Percentiles rank a stretch among this genome's conserved stretches.
These are phyloP conservation scores for Sarocladiaceae sp. DNA, from an alignment of 2,329 filamentous ascomycete species.

Conservation along the genomic window DNA sequence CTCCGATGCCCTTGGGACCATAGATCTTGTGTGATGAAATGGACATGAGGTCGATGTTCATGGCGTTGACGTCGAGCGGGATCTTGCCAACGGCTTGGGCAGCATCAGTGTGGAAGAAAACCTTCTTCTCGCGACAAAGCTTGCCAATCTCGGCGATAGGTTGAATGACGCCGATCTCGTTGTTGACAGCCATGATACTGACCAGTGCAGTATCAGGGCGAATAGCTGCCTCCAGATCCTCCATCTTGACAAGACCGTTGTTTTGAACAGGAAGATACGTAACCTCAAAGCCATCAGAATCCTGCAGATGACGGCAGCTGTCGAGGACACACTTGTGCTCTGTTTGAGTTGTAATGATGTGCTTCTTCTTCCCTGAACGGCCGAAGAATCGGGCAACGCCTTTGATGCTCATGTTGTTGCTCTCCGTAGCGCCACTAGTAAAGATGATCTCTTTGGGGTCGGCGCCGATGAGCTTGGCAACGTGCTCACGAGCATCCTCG, in stretches of 20 bases:
- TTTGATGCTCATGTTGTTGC: constrained; percentile 99
- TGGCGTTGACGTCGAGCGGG: constrained; percentile 89
- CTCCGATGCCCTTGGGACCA: constrained; percentile 92
- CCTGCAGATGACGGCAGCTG: constrained; percentile 92
- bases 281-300: constrained; percentile 82
- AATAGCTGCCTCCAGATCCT: constrained; percentile 81
- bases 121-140: constrained; percentile 82
- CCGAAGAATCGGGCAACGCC: constrained; percentile 95
- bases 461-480: constrained; percentile 83
- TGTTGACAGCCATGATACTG: constrained; percentile 98
- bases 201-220: constrained; percentile 86
- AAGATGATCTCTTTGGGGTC: constrained; percentile 98
- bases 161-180: constrained; percentile 99
- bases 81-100: constrained; percentile 99
- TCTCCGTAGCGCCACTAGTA: constrained; percentile 95
- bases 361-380: constrained; percentile 90
- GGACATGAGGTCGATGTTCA: constrained; percentile 98
- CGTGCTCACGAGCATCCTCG: constrained; percentile 75
- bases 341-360: constrained; percentile 95
- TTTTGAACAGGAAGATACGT: constrained; percentile 91
- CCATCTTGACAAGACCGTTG: constrained; percentile 79
- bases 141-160: constrained; percentile 89
- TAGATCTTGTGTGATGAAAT: constrained; percentile 99
- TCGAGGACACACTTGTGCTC: constrained; percentile 99
- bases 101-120: constrained; percentile 97